Conservation (phyloP, 2,329 filamentous ascomycete species). For the Paecilomyces fulvus region DNA sequence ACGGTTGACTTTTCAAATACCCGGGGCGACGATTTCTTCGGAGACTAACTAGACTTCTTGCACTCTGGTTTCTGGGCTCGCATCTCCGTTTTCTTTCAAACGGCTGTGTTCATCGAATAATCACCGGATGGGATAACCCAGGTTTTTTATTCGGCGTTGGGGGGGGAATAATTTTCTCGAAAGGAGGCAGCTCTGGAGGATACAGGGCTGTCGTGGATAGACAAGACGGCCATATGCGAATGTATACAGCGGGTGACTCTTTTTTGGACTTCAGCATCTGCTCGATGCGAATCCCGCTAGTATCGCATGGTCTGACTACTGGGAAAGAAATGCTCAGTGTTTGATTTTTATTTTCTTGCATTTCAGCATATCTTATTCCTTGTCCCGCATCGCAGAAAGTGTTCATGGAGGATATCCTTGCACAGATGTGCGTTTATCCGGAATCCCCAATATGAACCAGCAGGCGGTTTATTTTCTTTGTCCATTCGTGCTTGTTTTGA, state of each 20-base stretch:
- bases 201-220: not conserved
- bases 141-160: conserved; percentile 4
- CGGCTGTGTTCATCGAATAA: not conserved
- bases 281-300: not conserved
- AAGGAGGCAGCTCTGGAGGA: not conserved
- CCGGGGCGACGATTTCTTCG: not conserved
- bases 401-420: not conserved
- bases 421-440: not conserved
- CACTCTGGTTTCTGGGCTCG: not conserved
- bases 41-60: conserved; percentile 2
- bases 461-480: not conserved
- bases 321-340: not conserved
- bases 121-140: not conserved
- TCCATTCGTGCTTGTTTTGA: not conserved
- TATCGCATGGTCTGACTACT: not conserved
- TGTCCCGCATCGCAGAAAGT: not conserved
- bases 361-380: not conserved
- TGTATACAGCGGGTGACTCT: not conserved
- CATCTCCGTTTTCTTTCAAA: not conserved
- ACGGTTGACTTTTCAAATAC: not conserved
- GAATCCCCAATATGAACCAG: not conserved
- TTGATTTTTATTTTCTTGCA: not conserved
- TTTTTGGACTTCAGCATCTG: not conserved
- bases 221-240: not conserved
- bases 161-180: not conserved